Evolutionary conservation across 169 alveolate genomes (phyloP).

Genomic region (Eimeria praecox): DNA sequence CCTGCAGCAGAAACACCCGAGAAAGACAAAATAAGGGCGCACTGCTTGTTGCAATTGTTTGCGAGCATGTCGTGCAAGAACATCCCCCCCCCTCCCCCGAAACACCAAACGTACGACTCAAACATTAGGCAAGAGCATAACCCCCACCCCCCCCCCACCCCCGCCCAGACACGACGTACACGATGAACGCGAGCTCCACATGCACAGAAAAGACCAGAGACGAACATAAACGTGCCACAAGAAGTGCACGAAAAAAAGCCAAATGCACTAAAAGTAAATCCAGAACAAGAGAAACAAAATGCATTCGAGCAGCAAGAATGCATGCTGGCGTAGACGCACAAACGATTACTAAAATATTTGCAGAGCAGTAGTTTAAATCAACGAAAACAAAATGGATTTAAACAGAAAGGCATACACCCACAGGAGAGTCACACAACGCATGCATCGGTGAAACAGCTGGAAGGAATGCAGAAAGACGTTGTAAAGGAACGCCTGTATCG

Average conservation of each 20-base stretch:
- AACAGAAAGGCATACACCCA: background rate
- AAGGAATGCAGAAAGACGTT: background rate
- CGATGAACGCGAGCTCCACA: background rate
- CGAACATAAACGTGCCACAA: background rate
- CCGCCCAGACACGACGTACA: background rate
- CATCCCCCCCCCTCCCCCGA: background rate
- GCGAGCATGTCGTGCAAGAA: too few species aligned
- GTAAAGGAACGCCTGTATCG: background rate
- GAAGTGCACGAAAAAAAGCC: background rate
- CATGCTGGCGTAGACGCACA: background rate
- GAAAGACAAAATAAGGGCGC: background rate
- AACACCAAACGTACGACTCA: background rate
- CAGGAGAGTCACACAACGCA: background rate
- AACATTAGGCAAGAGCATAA: background rate
- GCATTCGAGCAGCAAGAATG: too few species aligned
- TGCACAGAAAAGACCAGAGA: background rate
- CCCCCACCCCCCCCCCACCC: too few species aligned
- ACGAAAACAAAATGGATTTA: too few species aligned
- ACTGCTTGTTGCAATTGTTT: too few species aligned
- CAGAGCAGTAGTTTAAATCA: too few species aligned
- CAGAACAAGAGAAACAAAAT: too few species aligned
- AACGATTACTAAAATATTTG: background rate
- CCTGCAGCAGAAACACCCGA: slow-evolving; percentile 44
- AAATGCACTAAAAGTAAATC: too few species aligned
- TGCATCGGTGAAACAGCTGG: background rate